phyloP scores from a whole-genome alignment of 768 basidiomycete genomes.

The Phlebiopsis gigantea region DNA sequence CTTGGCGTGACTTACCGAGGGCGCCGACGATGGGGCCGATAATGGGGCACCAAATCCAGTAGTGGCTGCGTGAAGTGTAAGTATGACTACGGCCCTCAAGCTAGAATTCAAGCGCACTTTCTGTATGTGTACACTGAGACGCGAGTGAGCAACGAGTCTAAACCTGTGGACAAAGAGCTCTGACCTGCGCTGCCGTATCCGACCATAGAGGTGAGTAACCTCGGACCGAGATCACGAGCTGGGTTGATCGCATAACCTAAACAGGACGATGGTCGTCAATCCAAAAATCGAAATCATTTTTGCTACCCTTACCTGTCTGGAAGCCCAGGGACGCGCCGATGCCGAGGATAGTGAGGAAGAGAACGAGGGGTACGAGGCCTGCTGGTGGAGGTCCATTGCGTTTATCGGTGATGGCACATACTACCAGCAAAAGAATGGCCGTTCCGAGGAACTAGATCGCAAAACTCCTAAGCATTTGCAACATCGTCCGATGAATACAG shows the following conservation, averaged over 20 bases:
- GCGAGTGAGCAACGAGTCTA: neutral
- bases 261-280: neutral
- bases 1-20: conserved; percentile 24
- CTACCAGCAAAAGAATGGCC: conserved; percentile 46
- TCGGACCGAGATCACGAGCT: conserved; percentile 67
- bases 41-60: conserved; percentile 73
- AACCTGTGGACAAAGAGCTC: neutral
- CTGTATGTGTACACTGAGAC: conserved; percentile 35
- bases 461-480: too few species aligned
- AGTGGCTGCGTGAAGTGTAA: conserved; percentile 39
- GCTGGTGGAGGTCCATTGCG: conserved; percentile 42
- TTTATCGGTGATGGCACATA: conserved; percentile 52
- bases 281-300: neutral
- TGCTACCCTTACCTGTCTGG: conserved; percentile 46
- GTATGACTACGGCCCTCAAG: conserved; percentile 9
- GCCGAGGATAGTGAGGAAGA: conserved; percentile 54
- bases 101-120: conserved; percentile 23
- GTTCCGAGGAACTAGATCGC: conserved; percentile 46
- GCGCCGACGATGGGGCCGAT: conserved; percentile 56
- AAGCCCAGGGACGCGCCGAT: conserved; percentile 54
- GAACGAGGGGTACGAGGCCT: conserved; percentile 47
- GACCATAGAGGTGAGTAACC: conserved; percentile 64
- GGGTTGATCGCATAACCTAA: conserved; percentile 61
- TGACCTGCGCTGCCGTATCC: conserved; percentile 55
- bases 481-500: neutral